phyloP scores from a whole-genome alignment of 257 asterid genomes.

The Fraxinus americana region DNA sequence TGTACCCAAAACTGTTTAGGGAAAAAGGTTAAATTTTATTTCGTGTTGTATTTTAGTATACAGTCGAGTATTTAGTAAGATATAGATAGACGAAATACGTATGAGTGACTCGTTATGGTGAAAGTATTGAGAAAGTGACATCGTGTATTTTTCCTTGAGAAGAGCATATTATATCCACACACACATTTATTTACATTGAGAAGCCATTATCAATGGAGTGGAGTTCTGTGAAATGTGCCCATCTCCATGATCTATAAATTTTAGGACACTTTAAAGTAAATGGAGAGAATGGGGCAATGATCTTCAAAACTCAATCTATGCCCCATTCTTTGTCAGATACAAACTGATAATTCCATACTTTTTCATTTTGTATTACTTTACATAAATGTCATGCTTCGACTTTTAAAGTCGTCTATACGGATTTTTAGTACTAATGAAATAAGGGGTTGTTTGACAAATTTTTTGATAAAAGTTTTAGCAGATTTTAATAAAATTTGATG shows the following conservation, averaged over 20 bases:
- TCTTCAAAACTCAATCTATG: constrained; percentile 21
- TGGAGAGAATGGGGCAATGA: constrained; percentile 27
- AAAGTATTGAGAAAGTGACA: constrained; percentile 53
- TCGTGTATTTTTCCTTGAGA: constrained; percentile 39
- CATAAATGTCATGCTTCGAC: background rate
- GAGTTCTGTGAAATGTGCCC: constrained; percentile 35
- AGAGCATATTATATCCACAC: constrained; percentile 19
- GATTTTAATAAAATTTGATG: too few species aligned
- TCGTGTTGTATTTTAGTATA: too few species aligned
- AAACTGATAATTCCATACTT: constrained; percentile 19
- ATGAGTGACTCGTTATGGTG: constrained; percentile 31
- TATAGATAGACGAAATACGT: background rate
- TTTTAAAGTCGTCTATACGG: background rate
- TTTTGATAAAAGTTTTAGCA: too few species aligned
- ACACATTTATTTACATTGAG: background rate
- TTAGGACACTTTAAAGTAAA: constrained; percentile 11
- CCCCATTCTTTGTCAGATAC: constrained; percentile 27
- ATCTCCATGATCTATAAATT: constrained; percentile 38
- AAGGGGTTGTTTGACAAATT: too few species aligned
- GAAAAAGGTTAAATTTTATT: too few species aligned
- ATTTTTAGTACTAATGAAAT: background rate
- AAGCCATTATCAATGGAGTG: constrained; percentile 31
- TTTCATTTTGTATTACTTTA: constrained; percentile 19
- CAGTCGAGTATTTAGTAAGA: background rate
- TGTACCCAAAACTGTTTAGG: background rate